Evolutionary conservation across 2,329 filamentous ascomycete species (phyloP).

Genomic region (Fusarium sp.): DNA sequence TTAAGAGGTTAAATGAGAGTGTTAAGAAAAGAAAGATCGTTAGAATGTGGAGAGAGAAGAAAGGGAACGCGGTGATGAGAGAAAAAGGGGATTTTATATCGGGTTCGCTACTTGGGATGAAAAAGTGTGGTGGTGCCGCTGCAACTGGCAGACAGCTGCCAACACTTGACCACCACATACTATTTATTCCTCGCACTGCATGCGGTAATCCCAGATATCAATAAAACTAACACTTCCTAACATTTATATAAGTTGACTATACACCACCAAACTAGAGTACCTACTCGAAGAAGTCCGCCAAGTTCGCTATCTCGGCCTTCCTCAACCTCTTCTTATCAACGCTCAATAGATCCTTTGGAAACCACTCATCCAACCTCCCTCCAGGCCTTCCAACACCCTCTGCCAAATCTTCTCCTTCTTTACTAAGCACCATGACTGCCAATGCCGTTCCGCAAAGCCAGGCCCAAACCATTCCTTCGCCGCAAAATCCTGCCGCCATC

Average conservation of each 20-base stretch:
- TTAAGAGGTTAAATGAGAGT: background rate
- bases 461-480: slow-evolving; percentile 67
- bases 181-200: no score
- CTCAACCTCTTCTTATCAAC: slow-evolving; percentile 53
- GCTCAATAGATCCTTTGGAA: slow-evolving; percentile 54
- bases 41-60: no score
- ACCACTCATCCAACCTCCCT: slow-evolving; percentile 57
- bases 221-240: background rate
- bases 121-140: slow-evolving; percentile 4
- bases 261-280: background rate
- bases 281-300: slow-evolving; percentile 45
- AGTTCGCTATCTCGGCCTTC: slow-evolving; percentile 54
- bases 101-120: background rate
- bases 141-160: slow-evolving; percentile 35
- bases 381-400: slow-evolving; percentile 53
- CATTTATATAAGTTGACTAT: background rate
- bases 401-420: slow-evolving; percentile 50
- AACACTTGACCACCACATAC: background rate
- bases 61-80: accelerated
- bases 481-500: slow-evolving; percentile 65
- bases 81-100: background rate
- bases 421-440: slow-evolving; percentile 61
- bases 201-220: accelerated
- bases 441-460: slow-evolving; percentile 65
- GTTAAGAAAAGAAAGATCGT: background rate